A percentile compares a stretch with the other conserved stretches of the same genome.
phyloP scores from a whole-genome alignment of 1,284 basidiomycete species.

The Xerocomus nothofagi region DNA sequence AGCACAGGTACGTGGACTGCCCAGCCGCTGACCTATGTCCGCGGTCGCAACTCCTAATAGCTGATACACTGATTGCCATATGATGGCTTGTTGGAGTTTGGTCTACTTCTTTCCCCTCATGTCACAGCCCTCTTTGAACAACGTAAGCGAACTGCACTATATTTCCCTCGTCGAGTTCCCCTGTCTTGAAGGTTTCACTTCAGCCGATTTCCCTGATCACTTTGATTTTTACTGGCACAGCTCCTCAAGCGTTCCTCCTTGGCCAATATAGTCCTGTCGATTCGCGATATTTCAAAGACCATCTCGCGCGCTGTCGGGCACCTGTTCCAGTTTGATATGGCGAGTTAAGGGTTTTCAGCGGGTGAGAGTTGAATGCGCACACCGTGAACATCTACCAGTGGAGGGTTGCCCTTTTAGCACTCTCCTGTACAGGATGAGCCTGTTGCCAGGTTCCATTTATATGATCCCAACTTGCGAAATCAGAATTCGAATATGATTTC shows the following conservation, averaged over 20 bases:
- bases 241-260: neutral
- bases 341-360: constrained; percentile 1
- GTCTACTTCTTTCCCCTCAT: constrained; percentile 1
- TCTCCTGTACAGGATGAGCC: constrained; percentile 1
- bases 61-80: constrained; percentile 2
- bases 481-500: constrained; percentile 19
- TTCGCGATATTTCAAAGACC: neutral
- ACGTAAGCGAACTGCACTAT: constrained; percentile 8
- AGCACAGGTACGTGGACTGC: no score
- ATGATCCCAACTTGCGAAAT: constrained; percentile 21
- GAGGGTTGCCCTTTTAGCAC: constrained; percentile 13
- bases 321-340: constrained; percentile 6
- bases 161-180: constrained; percentile 2
- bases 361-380: constrained; percentile 5
- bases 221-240: neutral
- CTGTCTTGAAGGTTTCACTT: constrained; percentile 6
- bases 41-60: no score
- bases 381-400: constrained; percentile 3
- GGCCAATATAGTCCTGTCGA: neutral
- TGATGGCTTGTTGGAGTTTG: constrained; percentile 1
- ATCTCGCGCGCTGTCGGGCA: constrained; percentile 4
- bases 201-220: constrained; percentile 5
- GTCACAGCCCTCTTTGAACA: constrained; percentile 7
- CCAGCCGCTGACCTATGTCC: no score
- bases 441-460: constrained; percentile 4